Conservation (phyloP, 139 green algal species). For the Chlorella vulgaris region DNA sequence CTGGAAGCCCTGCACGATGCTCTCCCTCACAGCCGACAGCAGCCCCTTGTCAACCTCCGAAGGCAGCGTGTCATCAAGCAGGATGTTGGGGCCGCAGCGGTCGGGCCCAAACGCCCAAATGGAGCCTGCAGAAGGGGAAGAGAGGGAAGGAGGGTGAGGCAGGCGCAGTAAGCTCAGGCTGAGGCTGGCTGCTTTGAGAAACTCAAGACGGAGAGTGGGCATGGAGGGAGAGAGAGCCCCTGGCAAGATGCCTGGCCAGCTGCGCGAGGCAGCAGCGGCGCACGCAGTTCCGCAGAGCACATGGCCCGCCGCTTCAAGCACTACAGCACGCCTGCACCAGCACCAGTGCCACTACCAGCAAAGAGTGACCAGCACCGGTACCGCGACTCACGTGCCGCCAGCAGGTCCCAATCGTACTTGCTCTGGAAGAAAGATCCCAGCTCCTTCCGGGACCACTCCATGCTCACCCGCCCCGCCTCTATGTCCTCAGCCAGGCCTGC, state of each 20-base stretch:
- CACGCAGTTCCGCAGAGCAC: no score
- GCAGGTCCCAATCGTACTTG: constrained; percentile 96
- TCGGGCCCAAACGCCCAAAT: constrained; percentile 98
- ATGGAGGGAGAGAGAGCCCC: no score
- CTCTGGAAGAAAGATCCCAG: constrained; percentile 82
- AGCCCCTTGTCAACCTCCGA: constrained; percentile 92
- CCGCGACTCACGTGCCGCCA: constrained; percentile 83
- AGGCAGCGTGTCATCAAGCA: constrained; percentile 96
- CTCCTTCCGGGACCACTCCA: constrained; percentile 73
- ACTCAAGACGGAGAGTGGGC: no score
- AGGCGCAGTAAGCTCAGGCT: no score
- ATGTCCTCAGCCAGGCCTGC: constrained; percentile 91
- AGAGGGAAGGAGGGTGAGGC: background rate
- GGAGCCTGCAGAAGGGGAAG: constrained; percentile 50
- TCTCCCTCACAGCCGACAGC: constrained; percentile 80
- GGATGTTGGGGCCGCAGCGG: constrained; percentile 84
- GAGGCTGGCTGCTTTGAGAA: no score
- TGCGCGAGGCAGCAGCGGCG: no score
- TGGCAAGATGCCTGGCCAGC: no score
- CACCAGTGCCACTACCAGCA: no score
- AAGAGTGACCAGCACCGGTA: no score
- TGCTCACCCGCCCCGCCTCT: constrained; percentile 74
- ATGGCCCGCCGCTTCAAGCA: no score
- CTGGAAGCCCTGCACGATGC: constrained; percentile 95
- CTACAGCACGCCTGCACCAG: no score